These are phyloP conservation scores for Pontederia crassipes DNA, from an alignment of 176 grass and related monocot species.

Conservation along the genomic window DNA sequence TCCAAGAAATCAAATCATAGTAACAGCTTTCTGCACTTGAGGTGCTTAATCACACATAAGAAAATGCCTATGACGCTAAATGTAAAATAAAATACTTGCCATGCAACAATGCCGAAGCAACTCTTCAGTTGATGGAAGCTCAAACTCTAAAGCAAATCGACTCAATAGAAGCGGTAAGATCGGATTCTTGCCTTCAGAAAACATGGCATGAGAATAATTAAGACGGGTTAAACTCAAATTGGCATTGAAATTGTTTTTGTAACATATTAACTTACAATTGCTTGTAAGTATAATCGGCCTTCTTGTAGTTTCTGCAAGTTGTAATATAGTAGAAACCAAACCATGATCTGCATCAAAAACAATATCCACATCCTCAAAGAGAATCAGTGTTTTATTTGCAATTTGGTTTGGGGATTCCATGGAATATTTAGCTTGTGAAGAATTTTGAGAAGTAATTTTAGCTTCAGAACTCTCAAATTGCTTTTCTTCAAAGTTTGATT, in stretches of 20 bases:
- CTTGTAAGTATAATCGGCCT: slow-evolving; percentile 95
- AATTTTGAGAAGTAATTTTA: slow-evolving; percentile 9
- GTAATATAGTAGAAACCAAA: slow-evolving; percentile 82
- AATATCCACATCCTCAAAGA: slow-evolving; percentile 95
- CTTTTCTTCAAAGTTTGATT: slow-evolving; percentile 28
- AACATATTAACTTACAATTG: slow-evolving; percentile 53
- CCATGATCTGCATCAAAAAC: slow-evolving; percentile 87
- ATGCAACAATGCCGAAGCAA: slow-evolving; percentile 55
- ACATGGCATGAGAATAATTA: slow-evolving; percentile 14
- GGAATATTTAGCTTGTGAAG: slow-evolving; percentile 17
- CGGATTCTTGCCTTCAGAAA: slow-evolving; percentile 63
- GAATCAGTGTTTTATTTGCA: slow-evolving; percentile 66
- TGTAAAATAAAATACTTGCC: slow-evolving; percentile 32
- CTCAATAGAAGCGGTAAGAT: slow-evolving; percentile 57
- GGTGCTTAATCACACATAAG: not conserved
- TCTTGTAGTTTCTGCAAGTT: slow-evolving; percentile 66
- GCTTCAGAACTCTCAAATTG: not conserved
- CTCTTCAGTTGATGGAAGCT: slow-evolving; percentile 62
- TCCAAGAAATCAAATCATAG: slow-evolving; percentile 17
- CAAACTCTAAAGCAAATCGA: slow-evolving; percentile 65
- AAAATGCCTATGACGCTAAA: not conserved
- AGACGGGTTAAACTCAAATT: slow-evolving; percentile 12
- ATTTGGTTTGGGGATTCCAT: slow-evolving; percentile 32
- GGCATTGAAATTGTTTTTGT: not conserved
- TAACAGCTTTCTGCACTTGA: slow-evolving; percentile 9